Percentiles rank a stretch among this genome's conserved stretches.
Conservation (phyloP, 2,329 filamentous ascomycete species). For the Ploettnerulaceae sp. region DNA sequence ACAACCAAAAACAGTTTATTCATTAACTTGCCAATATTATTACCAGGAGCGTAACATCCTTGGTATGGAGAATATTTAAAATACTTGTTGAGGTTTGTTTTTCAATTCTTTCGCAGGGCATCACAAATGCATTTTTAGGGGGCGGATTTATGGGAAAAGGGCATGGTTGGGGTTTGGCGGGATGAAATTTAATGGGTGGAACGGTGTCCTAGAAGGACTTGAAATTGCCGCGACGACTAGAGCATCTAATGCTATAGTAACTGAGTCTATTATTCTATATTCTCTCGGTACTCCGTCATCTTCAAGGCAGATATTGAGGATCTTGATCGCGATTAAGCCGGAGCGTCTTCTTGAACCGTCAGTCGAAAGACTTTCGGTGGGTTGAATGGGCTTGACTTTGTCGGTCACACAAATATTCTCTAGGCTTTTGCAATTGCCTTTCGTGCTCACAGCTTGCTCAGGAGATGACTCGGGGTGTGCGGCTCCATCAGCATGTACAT, state of each 20-base stretch:
- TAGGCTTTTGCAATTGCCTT: not conserved
- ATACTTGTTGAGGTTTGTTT: too few species aligned
- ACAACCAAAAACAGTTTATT: too few species aligned
- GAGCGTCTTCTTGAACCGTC: conserved; percentile 84
- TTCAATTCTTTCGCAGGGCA: too few species aligned
- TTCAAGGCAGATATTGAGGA: conserved; percentile 67
- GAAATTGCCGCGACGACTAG: conserved; percentile 33
- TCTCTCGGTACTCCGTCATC: conserved; percentile 75
- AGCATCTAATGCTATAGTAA: conserved; percentile 44
- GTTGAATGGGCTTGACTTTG: conserved; percentile 97
- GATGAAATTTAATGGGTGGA: too few species aligned
- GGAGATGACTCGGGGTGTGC: not conserved
- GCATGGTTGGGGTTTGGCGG: too few species aligned
- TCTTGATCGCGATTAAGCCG: conserved; percentile 94
- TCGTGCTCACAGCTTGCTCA: not conserved
- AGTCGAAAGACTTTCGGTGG: conserved; percentile 73
- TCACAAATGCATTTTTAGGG: too few species aligned
- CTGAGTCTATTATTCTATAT: conserved; percentile 59
- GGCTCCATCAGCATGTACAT: too few species aligned
- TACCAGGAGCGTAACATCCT: too few species aligned
- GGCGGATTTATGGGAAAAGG: too few species aligned
- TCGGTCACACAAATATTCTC: conserved; percentile 33
- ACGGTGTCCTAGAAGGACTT: not conserved
- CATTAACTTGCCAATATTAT: too few species aligned
- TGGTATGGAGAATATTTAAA: too few species aligned